A percentile compares a stretch with the other conserved stretches of the same genome.
These are phyloP conservation scores for Blepharisma stoltei DNA, from an alignment of 73 alveolate species.

Conservation along the genomic window DNA sequence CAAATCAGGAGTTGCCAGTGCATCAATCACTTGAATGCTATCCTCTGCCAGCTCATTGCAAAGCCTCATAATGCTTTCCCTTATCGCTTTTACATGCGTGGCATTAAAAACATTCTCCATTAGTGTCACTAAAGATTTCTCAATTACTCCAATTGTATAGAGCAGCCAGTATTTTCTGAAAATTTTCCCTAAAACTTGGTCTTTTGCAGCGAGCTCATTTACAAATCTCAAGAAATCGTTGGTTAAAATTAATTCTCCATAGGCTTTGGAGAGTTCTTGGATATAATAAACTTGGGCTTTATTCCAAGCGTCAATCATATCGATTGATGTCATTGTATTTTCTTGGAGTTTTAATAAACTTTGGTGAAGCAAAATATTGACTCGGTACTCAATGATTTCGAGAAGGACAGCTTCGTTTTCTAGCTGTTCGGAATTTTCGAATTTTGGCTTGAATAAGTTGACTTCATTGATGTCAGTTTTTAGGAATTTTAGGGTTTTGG, in stretches of 20 bases:
- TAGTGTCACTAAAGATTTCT: neutral
- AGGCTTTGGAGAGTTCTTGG: neutral
- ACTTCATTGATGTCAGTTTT: neutral
- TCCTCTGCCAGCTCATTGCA: neutral
- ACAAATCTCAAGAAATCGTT: neutral
- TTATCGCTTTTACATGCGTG: neutral
- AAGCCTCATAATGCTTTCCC: conserved; percentile 2
- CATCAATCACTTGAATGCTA: conserved; percentile 35
- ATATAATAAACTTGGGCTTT: too few relatives aligned
- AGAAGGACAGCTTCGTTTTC: too few relatives aligned
- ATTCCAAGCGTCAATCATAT: too few relatives aligned
- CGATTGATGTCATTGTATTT: too few relatives aligned
- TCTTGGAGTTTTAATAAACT: too few relatives aligned
- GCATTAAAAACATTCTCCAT: neutral
- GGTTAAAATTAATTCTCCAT: neutral
- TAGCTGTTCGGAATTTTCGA: too few relatives aligned
- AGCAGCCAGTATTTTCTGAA: neutral
- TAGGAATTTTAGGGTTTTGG: conserved; percentile 7
- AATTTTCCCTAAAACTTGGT: neutral
- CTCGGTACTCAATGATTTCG: too few relatives aligned
- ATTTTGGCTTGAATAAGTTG: too few relatives aligned
- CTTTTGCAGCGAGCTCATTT: neutral
- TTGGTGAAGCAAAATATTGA: too few relatives aligned
- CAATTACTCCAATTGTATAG: neutral
- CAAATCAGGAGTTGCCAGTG: conserved; percentile 52